Evolutionary conservation across 768 basidiomycete species (phyloP), one percentile per base, ranked within the genome.

Genomic region (Pholiota molesta): DNA sequence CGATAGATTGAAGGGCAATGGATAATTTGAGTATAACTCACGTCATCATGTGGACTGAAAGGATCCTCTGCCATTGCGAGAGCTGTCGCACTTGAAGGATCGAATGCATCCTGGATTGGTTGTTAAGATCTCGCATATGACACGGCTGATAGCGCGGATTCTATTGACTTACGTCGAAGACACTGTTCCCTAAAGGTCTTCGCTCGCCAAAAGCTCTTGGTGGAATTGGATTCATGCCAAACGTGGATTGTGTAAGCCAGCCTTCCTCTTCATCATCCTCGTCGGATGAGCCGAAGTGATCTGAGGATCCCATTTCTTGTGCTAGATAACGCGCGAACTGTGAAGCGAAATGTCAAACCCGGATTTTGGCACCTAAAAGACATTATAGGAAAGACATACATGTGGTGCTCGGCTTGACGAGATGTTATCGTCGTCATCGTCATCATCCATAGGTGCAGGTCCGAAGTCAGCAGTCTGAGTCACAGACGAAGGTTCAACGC

Each of bases 261-360:
- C 91, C 91, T 4, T 85, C 85, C 13, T 91, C 91, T 17, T 91
- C 90, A 17, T 92, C 90, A 16, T 91, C 91, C 53, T 91, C 90
- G 55, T 91, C 87, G 26, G 84, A 69, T 72, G 82, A 83, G 23
- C 79, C 83, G 62, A 86, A 81, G 54, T 82, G 82, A 59, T 88
- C 88, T 26, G 83, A 78, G 0, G 85, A 77, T 60, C 86, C 84
- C 66, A 93, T 88, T 68, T 93, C 90, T 63, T 89, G 86, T 5
- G 86, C 85, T 31, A 93, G 79, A 70, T 94, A 95, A 31, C 86
- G 82, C 17, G 91, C 89, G 73, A 95, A 95, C 92, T 95, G 49
- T 26, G 13, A 31, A 28, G 44, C 59, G 57, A 23, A 49, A 49
- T 21, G 19, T 40, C 5, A 63, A 13, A 49, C 16, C 3, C 13